phyloP scores from a whole-genome alignment of 2,329 filamentous ascomycete species.

The Fragosphaeria purpurea region DNA sequence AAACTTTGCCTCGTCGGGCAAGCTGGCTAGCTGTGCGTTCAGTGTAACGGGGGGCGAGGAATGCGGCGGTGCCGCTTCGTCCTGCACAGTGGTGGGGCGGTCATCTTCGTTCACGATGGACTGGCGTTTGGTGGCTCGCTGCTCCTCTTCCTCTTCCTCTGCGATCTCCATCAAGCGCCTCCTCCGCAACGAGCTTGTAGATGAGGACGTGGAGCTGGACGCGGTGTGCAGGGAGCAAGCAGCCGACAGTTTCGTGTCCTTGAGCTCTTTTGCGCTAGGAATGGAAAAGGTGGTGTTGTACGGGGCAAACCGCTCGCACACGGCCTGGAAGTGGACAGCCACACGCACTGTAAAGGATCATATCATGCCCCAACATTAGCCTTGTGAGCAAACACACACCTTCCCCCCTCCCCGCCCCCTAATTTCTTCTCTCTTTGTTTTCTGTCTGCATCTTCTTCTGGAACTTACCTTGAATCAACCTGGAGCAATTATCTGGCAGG shows the following conservation, averaged over 20 bases:
- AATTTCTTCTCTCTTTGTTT: too few relatives aligned
- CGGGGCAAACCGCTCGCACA: slow-evolving; percentile 66
- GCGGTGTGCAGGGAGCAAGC: slow-evolving; percentile 85
- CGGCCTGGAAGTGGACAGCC: slow-evolving; percentile 58
- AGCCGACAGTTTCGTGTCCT: slow-evolving; percentile 76
- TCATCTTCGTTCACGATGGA: slow-evolving; percentile 42
- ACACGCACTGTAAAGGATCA: slow-evolving; percentile 56
- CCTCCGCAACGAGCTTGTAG: slow-evolving; percentile 66
- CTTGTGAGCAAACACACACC: background rate
- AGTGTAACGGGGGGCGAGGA: slow-evolving; percentile 34
- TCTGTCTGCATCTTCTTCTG: background rate
- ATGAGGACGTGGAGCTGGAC: slow-evolving; percentile 76
- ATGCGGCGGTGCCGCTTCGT: slow-evolving; percentile 21
- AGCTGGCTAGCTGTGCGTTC: slow-evolving; percentile 40
- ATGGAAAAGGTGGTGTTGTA: slow-evolving; percentile 81
- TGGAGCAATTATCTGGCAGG: slow-evolving; percentile 80
- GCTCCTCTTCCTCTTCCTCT: slow-evolving; percentile 71
- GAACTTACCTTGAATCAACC: slow-evolving; percentile 76
- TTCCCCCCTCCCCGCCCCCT: too few relatives aligned
- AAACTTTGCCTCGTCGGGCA: slow-evolving; percentile 41
- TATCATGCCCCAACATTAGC: background rate
- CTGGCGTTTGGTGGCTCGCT: slow-evolving; percentile 47
- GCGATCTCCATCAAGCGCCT: slow-evolving; percentile 81
- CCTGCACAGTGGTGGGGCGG: slow-evolving; percentile 14
- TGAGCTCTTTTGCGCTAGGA: slow-evolving; percentile 63